phyloP scores from a whole-genome alignment of 805 yeast genomes.

The Pichia phayaonensis region DNA sequence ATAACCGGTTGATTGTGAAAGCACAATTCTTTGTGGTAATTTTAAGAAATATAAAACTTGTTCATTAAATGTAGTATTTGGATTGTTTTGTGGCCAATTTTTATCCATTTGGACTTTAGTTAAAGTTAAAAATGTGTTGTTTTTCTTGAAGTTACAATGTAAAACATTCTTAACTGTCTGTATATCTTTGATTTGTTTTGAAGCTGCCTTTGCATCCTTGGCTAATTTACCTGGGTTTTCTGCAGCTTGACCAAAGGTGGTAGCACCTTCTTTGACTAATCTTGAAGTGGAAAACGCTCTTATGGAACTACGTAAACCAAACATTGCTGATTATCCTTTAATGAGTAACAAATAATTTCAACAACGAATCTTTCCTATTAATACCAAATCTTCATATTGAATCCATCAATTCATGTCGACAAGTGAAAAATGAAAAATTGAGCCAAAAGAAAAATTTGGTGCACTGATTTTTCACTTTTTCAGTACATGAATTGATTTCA shows the following conservation, averaged over 20 bases:
- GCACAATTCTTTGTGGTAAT: constrained; percentile 66
- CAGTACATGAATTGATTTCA: neutral
- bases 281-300: constrained; percentile 4
- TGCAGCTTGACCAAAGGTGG: constrained; percentile 25
- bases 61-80: constrained; percentile 51
- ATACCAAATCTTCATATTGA: neutral
- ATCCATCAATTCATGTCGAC: neutral
- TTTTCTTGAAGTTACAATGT: constrained; percentile 69
- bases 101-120: constrained; percentile 62
- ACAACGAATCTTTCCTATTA: neutral
- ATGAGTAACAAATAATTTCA: neutral
- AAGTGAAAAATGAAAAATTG: neutral
- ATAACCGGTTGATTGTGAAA: constrained; percentile 72
- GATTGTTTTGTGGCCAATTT: constrained; percentile 49
- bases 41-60: constrained; percentile 70
- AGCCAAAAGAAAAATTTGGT: neutral
- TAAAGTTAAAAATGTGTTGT: constrained; percentile 75
- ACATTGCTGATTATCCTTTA: neutral
- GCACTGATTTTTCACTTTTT: neutral
- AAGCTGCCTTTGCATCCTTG: constrained; percentile 2
- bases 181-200: constrained; percentile 15
- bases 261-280: neutral
- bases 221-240: constrained; percentile 10
- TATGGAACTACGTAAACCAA: neutral
- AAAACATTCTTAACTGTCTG: constrained; percentile 56